Percentiles rank a stretch among this genome's conserved stretches.
Evolutionary conservation across 169 alveolate genomes (phyloP).

Genomic region (Plasmodium gallinaceum): DNA sequence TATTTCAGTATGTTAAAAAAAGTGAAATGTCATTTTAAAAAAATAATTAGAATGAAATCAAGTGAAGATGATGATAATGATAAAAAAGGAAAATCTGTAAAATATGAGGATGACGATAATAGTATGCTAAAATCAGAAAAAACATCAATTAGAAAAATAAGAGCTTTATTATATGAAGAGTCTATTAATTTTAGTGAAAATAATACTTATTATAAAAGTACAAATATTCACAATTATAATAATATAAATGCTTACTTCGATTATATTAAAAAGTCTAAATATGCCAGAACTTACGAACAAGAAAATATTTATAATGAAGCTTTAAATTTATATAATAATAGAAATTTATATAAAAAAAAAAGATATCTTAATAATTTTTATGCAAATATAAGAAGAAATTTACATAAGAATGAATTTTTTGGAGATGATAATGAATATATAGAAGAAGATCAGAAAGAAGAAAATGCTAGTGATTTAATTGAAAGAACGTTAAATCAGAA

Average conservation of each 20-base stretch:
- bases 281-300: conserved; percentile 67
- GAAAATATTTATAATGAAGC: conserved; percentile 64
- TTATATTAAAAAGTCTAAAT: conserved; percentile 38
- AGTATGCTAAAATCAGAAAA: background rate
- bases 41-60: conserved; percentile 12
- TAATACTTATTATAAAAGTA: conserved; percentile 55
- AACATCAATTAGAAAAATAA: conserved; percentile 9
- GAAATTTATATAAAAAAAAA: conserved; percentile 41
- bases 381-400: conserved; percentile 12
- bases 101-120: too few relatives aligned
- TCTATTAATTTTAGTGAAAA: conserved; percentile 36
- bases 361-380: conserved; percentile 27
- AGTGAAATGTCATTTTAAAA: conserved; percentile 13
- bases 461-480: background rate
- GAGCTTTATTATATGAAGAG: conserved; percentile 47
- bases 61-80: conserved; percentile 12
- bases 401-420: conserved; percentile 1
- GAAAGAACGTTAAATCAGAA: background rate
- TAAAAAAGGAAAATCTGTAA: too few relatives aligned
- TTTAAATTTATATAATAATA: conserved; percentile 30
- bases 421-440: conserved; percentile 33
- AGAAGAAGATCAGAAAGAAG: background rate
- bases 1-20: background rate
- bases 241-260: conserved; percentile 28
- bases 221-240: conserved; percentile 43